These are phyloP conservation scores for Tritrichomonas foetus DNA, from an alignment of 208 protist genomes.

Conservation along the genomic window DNA sequence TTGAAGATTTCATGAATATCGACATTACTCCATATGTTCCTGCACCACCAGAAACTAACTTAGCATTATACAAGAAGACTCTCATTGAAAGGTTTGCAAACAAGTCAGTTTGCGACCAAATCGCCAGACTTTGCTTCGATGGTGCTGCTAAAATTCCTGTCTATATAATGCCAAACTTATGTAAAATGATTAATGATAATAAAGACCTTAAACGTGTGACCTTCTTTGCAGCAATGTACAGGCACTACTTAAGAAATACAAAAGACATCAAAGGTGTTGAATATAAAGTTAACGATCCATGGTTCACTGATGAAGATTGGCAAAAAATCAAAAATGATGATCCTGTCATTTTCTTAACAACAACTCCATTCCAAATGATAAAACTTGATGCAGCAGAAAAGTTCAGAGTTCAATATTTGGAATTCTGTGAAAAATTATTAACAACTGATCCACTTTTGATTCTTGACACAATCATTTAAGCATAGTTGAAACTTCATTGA, in stretches of 20 bases:
- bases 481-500: too few species aligned
- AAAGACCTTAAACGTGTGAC: neutral
- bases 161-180: neutral
- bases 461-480: too few species aligned
- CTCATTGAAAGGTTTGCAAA: slow-evolving; percentile 43
- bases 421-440: too few species aligned
- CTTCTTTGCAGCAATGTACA: neutral
- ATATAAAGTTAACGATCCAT: neutral
- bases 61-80: slow-evolving; percentile 21
- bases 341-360: neutral
- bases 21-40: slow-evolving; percentile 24
- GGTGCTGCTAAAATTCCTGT: slow-evolving; percentile 26
- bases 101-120: neutral
- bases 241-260: neutral
- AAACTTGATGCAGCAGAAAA: too few species aligned
- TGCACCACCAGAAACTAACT: slow-evolving; percentile 24
- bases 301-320: neutral
- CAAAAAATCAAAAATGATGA: neutral
- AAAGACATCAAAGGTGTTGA: neutral
- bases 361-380: neutral
- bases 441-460: too few species aligned
- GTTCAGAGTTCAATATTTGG: too few species aligned
- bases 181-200: neutral
- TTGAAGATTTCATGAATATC: neutral
- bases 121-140: slow-evolving; percentile 39